phyloP scores from a whole-genome alignment of 352 stramenopile genomes.

The Pythium oligandrum region DNA sequence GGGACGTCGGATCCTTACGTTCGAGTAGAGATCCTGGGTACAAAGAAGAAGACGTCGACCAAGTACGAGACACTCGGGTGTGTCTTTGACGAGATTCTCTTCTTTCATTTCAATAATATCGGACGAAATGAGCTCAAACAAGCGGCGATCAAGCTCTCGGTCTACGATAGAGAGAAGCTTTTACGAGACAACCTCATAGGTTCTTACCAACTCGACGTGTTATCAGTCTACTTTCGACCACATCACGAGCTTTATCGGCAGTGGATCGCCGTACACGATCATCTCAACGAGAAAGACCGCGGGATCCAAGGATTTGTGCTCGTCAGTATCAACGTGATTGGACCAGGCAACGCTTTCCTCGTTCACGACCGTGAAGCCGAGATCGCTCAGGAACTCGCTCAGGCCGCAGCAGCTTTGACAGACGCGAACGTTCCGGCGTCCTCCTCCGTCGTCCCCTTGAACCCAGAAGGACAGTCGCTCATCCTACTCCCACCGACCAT shows the following conservation, averaged over 20 bases:
- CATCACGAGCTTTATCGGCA: conserved; percentile 87
- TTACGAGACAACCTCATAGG: conserved; percentile 82
- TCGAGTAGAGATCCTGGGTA: conserved; percentile 66
- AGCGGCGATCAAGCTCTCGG: conserved; percentile 66
- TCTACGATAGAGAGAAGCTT: conserved; percentile 72
- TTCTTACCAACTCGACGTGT: conserved; percentile 75
- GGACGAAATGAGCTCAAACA: conserved; percentile 59
- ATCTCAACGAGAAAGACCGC: conserved; percentile 74
- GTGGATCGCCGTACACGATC: conserved; percentile 89
- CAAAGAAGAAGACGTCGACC: conserved; percentile 73
- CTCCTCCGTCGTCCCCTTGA: background rate
- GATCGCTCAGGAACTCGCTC: conserved; percentile 45
- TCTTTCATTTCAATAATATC: conserved; percentile 88
- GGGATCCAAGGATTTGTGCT: conserved; percentile 83
- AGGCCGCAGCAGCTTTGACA: conserved; percentile 4
- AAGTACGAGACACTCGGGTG: conserved; percentile 77
- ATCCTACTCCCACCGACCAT: conserved; percentile 73
- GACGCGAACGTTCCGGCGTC: background rate
- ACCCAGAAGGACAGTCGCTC: conserved; percentile 28
- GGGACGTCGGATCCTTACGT: conserved; percentile 89
- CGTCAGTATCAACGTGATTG: conserved; percentile 62
- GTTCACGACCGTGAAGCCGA: conserved; percentile 71
- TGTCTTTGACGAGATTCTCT: conserved; percentile 90
- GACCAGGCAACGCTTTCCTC: conserved; percentile 55
- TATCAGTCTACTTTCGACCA: conserved; percentile 67